Base-by-base conservation (phyloP, 2,329 filamentous ascomycete species). In the Venturia oleaginea region DNA sequence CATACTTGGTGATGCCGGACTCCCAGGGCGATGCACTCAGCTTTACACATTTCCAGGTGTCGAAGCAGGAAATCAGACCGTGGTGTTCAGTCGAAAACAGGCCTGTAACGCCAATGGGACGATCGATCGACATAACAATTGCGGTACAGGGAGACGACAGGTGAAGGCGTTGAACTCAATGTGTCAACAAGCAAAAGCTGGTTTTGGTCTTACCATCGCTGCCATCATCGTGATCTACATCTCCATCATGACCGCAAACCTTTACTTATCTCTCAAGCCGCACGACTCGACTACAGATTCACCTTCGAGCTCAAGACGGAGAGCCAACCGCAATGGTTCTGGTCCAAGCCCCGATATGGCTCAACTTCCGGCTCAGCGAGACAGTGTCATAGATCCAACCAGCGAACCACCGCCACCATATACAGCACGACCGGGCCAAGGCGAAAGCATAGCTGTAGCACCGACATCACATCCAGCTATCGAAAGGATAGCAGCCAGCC, bases 61-160 rank as follows among this genome's bases (percentile, higher is more conserved):
- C 61, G 40, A 40, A 17, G 37, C 24, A 11, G 61, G 42, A 24
- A 54, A 48, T 24, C 61, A 57, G 15, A 30, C 40, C 42, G 43
- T 37, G n/a, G 32, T 62, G 24, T 34, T 62, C n/a, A 37, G 43
- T 54, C 43, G 42, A 17, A 46, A 32, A 37, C 37, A 62, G 17
- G 42, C 40, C 43, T 48, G 61, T 19, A 54, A 62, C 40, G 37
- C 59, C 27, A 37, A 54, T 19, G 61, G 34, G 27, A 48, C 22
- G 38, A 62, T 43, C n/a, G 59, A 61, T 46, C 22, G 59, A 32
- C 27, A 27, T 42, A 62, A 62, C n/a, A n/a, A 34, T 19, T 62
- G 61, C 17, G 61, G 61, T 3, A 62, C 61, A 19, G 61, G 61
- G 38, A 46, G 32, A 24, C 13, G 42, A 38, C 61, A 62, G 24